Base-by-base conservation (phyloP, 1,284 basidiomycete species). In the Rhodotorula sp. region DNA sequence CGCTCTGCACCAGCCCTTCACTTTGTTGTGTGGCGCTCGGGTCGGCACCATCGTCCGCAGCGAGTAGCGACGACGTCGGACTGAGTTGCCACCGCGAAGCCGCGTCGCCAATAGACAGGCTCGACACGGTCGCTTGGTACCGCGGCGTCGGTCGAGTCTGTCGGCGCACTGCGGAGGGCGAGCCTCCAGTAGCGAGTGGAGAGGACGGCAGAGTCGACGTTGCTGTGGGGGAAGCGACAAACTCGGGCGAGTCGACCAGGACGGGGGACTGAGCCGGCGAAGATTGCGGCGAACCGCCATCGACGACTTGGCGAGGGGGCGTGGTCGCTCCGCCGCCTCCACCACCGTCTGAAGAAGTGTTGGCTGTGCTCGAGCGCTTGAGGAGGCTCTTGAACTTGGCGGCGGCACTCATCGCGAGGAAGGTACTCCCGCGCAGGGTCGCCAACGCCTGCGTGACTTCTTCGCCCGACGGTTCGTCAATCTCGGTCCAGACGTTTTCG, bases 391-490 rank as follows among this genome's bases (percentile, higher is more conserved):
- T 72, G 58, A 72, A 68, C 50, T 72, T 74, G 14, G 73, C 70
- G 14, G 71, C 71, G 43, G 67, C 69, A 43, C 34, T 31, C n/a
- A 65, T 54, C 15, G 70, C 70, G 48, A 74, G 61, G 50, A 74
- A 69, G 4, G 66, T 55, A 3, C 21, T 49, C 5, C 65, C 79
- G 18, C 80, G 76, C 55, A 81, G 66, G 1, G 77, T 77, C 12
- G 77, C 77, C 31, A 84, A 79, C 14, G 83, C 83, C 43, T 75
- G 74, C 60, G 78, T 78, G 54, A 84, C 68, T 60, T 83, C 83
- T 34, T 82, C 81, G 59, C 77, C 70, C 0, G 82, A 82, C 1
- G 83, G 83, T 69, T 82, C 82, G 63, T 80, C 80, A 56, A 83
- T 81, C 49, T 81, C 78, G 60, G 80, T 75, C 68, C 78, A 80